phyloP scores from a whole-genome alignment of 2,329 filamentous ascomycete species.

The Colletotrichum spinosum region DNA sequence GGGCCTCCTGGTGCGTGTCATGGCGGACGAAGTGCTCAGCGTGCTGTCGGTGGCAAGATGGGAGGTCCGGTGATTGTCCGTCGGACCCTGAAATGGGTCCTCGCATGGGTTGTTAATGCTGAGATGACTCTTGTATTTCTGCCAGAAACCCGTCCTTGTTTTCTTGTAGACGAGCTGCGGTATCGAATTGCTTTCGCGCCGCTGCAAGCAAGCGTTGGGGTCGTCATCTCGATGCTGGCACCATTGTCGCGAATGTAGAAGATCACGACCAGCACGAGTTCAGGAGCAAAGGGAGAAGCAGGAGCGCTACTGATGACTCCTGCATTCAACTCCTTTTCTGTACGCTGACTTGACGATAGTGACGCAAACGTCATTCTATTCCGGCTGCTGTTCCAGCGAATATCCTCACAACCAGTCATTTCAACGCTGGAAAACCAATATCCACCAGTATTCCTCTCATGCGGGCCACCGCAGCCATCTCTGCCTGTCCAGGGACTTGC shows the following conservation, averaged over 20 bases:
- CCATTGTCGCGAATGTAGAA: too few relatives aligned
- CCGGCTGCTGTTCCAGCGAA: neutral
- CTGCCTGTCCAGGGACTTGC: neutral
- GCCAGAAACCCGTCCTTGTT: too few relatives aligned
- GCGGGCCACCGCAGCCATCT: neutral
- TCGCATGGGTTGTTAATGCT: too few relatives aligned
- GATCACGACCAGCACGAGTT: too few relatives aligned
- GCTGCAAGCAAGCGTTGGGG: too few relatives aligned
- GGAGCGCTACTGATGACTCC: too few relatives aligned
- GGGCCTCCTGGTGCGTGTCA: constrained; percentile 16
- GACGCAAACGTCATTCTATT: neutral
- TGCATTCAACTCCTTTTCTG: neutral
- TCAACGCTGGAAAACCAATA: neutral
- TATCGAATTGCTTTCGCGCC: too few relatives aligned
- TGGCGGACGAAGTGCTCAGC: constrained; percentile 12
- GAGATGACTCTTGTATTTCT: too few relatives aligned
- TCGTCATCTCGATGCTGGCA: too few relatives aligned
- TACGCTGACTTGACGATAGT: too few relatives aligned
- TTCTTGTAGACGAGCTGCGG: too few relatives aligned
- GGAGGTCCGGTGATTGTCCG: constrained; percentile 25
- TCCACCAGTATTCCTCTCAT: constrained; percentile 19
- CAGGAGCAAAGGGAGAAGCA: too few relatives aligned
- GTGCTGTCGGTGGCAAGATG: constrained; percentile 2
- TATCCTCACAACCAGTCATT: constrained; percentile 21
- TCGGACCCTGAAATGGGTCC: neutral